These are phyloP conservation scores for Colletotrichum sp. DNA, from an alignment of 2,329 filamentous ascomycete genomes.

Conservation along the genomic window DNA sequence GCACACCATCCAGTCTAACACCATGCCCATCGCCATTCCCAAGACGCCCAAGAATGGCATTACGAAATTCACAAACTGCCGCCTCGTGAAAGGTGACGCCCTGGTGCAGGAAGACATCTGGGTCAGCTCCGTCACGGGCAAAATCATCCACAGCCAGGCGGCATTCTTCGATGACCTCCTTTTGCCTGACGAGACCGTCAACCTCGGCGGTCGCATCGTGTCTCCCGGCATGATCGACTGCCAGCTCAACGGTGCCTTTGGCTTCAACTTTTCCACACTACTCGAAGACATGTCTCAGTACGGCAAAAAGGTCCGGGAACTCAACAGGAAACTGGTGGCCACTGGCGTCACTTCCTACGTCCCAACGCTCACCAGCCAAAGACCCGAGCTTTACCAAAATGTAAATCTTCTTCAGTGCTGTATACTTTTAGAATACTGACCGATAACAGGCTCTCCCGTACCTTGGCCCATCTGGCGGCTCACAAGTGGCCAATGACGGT, in stretches of 20 bases:
- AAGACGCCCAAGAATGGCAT: conserved; percentile 57
- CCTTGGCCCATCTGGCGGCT: conserved; percentile 72
- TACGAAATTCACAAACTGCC: conserved; percentile 90
- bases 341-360: conserved; percentile 90
- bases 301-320: conserved; percentile 70
- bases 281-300: conserved; percentile 74
- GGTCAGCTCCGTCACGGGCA: conserved; percentile 82
- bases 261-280: conserved; percentile 87
- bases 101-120: conserved; percentile 84
- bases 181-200: conserved; percentile 75
- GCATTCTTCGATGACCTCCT: conserved; percentile 72
- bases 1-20: conserved; percentile 30
- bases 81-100: conserved; percentile 70
- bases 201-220: conserved; percentile 83
- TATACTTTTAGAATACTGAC: neutral
- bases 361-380: conserved; percentile 84
- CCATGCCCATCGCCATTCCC: conserved; percentile 54
- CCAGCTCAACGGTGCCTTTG: conserved; percentile 90
- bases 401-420: conserved; percentile 39
- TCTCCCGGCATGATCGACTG: conserved; percentile 88
- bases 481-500: conserved; percentile 68
- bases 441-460: conserved; percentile 68
- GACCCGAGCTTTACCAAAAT: conserved; percentile 80
- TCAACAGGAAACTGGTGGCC: conserved; percentile 74
- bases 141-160: conserved; percentile 75